Evolutionary conservation across 2,329 filamentous ascomycete genomes (phyloP).

Genomic region (Plectosphaerella plurivora): DNA sequence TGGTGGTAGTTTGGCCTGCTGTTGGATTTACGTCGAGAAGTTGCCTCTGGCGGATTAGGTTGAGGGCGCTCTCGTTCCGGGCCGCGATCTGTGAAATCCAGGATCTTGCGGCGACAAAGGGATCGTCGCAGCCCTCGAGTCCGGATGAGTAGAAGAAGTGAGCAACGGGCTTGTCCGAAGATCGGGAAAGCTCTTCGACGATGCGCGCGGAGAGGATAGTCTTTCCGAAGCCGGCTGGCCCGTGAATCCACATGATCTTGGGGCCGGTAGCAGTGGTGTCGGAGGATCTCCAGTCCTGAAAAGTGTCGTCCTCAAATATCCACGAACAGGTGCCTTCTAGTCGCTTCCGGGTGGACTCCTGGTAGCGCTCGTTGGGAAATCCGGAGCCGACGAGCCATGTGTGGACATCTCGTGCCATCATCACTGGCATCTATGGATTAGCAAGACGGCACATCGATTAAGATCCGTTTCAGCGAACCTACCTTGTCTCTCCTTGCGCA

Average conservation of each 20-base stretch:
- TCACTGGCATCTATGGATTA: not conserved
- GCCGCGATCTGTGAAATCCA: conserved; percentile 22
- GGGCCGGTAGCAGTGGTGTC: not conserved
- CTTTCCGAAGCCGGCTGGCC: conserved; percentile 25
- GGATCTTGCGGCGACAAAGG: conserved; percentile 18
- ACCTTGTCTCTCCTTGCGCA: no score
- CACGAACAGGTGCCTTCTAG: conserved; percentile 20
- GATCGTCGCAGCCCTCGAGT: conserved; percentile 15
- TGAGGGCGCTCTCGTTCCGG: conserved; percentile 7
- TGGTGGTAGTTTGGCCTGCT: conserved; percentile 12
- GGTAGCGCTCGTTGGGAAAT: conserved; percentile 11
- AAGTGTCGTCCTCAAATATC: conserved; percentile 14
- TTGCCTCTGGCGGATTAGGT: conserved; percentile 2
- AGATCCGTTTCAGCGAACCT: no score
- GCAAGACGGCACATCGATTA: no score
- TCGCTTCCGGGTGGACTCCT: conserved; percentile 12
- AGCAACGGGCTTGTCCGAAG: conserved; percentile 1
- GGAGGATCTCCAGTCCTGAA: conserved; percentile 14
- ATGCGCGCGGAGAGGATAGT: conserved; percentile 25
- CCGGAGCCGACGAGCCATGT: conserved; percentile 7
- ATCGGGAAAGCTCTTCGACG: conserved; percentile 13
- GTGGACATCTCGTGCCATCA: conserved; percentile 8
- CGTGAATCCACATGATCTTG: conserved; percentile 25
- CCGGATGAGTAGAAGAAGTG: conserved; percentile 29
- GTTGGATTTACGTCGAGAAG: not conserved